Evolutionary conservation across 2,329 filamentous ascomycete genomes (phyloP), one percentile per base, ranked within the genome.

Genomic region (Xylariaceae sp.): DNA sequence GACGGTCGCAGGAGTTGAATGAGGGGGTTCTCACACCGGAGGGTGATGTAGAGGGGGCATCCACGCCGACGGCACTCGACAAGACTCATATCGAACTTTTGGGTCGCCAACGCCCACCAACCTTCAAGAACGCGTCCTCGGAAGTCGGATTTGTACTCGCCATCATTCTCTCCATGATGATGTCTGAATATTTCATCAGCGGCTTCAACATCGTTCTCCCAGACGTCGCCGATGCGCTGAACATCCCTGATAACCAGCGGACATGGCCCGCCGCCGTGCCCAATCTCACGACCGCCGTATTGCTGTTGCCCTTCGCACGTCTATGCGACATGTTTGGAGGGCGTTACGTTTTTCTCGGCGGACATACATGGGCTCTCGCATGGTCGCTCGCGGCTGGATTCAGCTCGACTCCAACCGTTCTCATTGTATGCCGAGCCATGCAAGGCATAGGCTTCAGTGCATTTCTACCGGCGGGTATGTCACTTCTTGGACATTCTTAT

Each of bases 171-270:
- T 83, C 80, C 17, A 79, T 83, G 68, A 77, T 83, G 49, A 73
- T 84, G 51, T 62, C 82, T 76, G 88, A 92, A 71, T 92, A 86
- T 69, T 88, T 87, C 64, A 80, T 93, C 46, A 88, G 85, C 43
- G 90, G 90, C 31, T 94, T 92, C 67, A 81, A 80, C 53, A 86
- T 87, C 59, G 80, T 93, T 22, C 69, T 92, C 0, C 89, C 89
- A 1, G 82, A 81, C 0, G 68, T 94, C 3, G 74, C 82, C 11
- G 64, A 69, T 11, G 77, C 82, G 1, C 76, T 94, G 4, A 50
- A 82, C 38, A 90, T 94, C 39, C 81, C 88, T 0, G 76, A 69
- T 63, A 77, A 64, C 40, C 83, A 64, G 60, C 79, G 65, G 69
- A 89, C 72, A 71, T 89, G 82, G 88, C 87, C 70, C 61, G 83